phyloP scores from a whole-genome alignment of 2,329 filamentous ascomycete species.

The Elsinoe australis region DNA sequence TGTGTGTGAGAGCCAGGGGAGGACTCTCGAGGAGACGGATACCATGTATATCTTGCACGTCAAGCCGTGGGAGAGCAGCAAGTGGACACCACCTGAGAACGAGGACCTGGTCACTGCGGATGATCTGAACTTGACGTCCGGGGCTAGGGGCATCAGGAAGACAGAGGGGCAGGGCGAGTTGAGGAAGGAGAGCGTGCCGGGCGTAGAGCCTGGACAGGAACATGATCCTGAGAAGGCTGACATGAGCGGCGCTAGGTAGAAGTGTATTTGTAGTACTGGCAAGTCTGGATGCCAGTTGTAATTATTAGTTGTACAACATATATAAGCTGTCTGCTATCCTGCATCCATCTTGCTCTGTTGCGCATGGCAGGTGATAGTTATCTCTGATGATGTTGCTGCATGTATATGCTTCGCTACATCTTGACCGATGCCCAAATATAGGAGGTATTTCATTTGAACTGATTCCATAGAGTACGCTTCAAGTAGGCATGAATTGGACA shows the following conservation, averaged over 20 bases:
- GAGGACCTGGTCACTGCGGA: constrained; percentile 29
- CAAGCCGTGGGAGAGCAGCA: constrained; percentile 29
- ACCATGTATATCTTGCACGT: constrained; percentile 34
- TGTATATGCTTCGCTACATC: too few species aligned
- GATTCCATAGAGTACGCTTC: too few species aligned
- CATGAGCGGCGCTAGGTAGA: constrained; percentile 25
- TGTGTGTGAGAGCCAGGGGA: constrained; percentile 33
- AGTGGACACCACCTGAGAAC: constrained; percentile 28
- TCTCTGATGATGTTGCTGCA: too few species aligned
- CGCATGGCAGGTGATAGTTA: too few species aligned
- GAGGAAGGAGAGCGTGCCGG: constrained; percentile 18
- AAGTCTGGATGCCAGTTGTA: too few species aligned
- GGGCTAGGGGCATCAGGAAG: constrained; percentile 29
- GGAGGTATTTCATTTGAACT: too few species aligned
- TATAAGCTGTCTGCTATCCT: too few species aligned
- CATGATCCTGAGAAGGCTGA: constrained; percentile 2
- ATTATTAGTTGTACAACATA: too few species aligned
- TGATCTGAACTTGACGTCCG: constrained; percentile 25
- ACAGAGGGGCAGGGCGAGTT: constrained; percentile 23
- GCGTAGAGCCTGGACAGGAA: neutral
- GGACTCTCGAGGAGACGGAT: constrained; percentile 35
- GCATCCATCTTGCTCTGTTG: too few species aligned
- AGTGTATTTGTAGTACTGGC: too few species aligned
- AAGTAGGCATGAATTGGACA: too few species aligned
- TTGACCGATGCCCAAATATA: too few species aligned